A percentile compares a stretch with the other conserved stretches of the same genome.
These are phyloP conservation scores for Rhizophagus sp. DNA, from an alignment of 192 early-diverging fungal genomes.

Conservation along the genomic window DNA sequence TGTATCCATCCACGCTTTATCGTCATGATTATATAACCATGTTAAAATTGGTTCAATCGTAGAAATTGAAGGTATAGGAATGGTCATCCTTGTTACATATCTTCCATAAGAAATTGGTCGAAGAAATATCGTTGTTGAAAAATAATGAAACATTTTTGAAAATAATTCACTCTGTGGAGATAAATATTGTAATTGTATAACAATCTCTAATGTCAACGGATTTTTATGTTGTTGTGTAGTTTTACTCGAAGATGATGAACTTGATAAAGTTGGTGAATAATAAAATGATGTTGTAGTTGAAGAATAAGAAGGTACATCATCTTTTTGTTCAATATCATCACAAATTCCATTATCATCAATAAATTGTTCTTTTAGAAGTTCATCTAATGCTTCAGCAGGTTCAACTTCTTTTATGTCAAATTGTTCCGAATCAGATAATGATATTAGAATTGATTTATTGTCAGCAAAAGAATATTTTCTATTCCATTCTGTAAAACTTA, in stretches of 20 bases:
- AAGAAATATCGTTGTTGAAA: not conserved
- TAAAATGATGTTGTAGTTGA: too few relatives aligned
- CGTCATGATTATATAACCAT: conserved; percentile 20
- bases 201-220: not conserved
- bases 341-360: too few relatives aligned
- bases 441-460: not conserved
- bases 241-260: too few relatives aligned
- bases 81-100: not conserved
- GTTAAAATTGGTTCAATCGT: conserved; percentile 20
- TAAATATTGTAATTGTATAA: conserved; percentile 2
- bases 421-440: too few relatives aligned
- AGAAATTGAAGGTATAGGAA: conserved; percentile 13
- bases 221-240: not conserved
- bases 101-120: not conserved
- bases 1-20: conserved; percentile 5
- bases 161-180: conserved; percentile 19
- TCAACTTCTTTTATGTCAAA: not conserved
- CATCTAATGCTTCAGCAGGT: not conserved
- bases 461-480: conserved; percentile 2
- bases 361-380: conserved; percentile 1
- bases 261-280: too few relatives aligned
- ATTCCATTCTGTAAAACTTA: conserved; percentile 21
- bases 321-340: too few relatives aligned
- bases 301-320: too few relatives aligned
- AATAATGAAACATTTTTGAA: conserved; percentile 14